These are phyloP conservation scores for Citrullus colocynthis DNA, from an alignment of 306 rosid species.

Conservation along the genomic window DNA sequence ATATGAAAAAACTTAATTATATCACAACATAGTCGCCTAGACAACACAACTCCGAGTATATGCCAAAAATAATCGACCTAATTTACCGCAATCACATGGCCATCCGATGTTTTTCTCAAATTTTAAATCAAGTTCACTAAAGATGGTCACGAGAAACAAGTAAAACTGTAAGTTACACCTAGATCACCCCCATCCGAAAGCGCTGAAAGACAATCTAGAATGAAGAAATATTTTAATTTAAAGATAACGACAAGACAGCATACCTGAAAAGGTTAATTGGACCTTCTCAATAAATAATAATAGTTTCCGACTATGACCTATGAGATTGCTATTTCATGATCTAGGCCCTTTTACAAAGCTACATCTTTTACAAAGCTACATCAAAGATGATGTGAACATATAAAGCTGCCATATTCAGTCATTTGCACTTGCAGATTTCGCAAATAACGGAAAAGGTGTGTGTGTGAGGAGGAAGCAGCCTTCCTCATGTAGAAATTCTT, in stretches of 20 bases:
- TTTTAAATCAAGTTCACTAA: neutral
- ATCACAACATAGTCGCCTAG: neutral
- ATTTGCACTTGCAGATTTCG: neutral
- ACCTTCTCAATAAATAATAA: conserved; percentile 33
- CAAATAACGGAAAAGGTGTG: neutral
- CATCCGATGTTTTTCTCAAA: neutral
- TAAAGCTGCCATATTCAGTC: neutral
- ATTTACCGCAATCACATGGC: neutral
- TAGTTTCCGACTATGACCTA: conserved; percentile 36
- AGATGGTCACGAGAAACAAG: neutral
- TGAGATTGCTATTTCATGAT: conserved; percentile 9
- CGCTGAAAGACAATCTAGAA: neutral
- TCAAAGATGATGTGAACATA: neutral
- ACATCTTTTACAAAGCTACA: conserved; percentile 5
- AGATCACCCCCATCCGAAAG: neutral
- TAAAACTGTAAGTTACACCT: neutral
- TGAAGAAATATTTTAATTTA: neutral
- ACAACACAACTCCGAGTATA: neutral
- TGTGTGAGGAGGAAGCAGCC: neutral
- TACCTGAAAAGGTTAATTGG: conserved; percentile 42
- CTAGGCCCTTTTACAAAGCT: neutral
- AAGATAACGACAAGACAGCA: conserved; percentile 10
- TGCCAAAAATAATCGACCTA: neutral
- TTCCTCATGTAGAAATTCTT: neutral
- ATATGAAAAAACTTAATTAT: neutral